Base-by-base conservation (phyloP, 139 green algal genomes). In the Deuterostichococcus epilithicus region DNA sequence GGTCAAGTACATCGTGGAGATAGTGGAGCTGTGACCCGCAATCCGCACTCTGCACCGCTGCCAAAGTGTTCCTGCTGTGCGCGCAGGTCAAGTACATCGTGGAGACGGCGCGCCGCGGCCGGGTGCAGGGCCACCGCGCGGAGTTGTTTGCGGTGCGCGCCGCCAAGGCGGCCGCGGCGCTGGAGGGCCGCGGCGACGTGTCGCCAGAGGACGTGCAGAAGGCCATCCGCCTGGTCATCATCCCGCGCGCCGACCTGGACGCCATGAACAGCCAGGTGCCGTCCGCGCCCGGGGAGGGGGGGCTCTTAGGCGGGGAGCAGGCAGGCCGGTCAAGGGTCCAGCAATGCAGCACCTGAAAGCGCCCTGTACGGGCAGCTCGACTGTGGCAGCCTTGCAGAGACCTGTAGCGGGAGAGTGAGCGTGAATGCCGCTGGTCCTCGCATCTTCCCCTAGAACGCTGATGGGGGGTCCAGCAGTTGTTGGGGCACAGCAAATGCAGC, bases 151-250 rank as follows among this genome's bases (percentile, higher is more conserved):
- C 95, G 3, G 86, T 97, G 44, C 82, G 85, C 15, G 91, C 92
- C 3, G 94, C 94, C 68, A 93, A 87, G 75, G 93, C 93, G 18
- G 87, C 86, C 39, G 94, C 94, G 28, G 95, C 95, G 8, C 85
- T 98, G 26, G 92, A 97, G 34, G 93, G 87, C 33, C 85, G 95
- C 35, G 90, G 96, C 72, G 86, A 44, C 35, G 90, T 99, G 22
- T 92, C 84, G 80, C 88, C 93, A 73, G 96, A 99, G 25, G 96
- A 99, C 85, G 83, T 99, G 58, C 81, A 90, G 32, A 91, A 92
- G 80, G 96, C 96, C 25, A 94, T 99, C 68, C 81, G 97, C 81
- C 91, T 99, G 74, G 96, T 99, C 39, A 99, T 99, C 81, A 75
- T 98, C 67, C 93, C 93, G 18, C 81, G 94, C 26, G 81, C 86